A percentile compares a stretch with the other conserved stretches of the same genome.
Conservation (phyloP, 768 basidiomycete genomes). For the Symmetrospora coprosmae region DNA sequence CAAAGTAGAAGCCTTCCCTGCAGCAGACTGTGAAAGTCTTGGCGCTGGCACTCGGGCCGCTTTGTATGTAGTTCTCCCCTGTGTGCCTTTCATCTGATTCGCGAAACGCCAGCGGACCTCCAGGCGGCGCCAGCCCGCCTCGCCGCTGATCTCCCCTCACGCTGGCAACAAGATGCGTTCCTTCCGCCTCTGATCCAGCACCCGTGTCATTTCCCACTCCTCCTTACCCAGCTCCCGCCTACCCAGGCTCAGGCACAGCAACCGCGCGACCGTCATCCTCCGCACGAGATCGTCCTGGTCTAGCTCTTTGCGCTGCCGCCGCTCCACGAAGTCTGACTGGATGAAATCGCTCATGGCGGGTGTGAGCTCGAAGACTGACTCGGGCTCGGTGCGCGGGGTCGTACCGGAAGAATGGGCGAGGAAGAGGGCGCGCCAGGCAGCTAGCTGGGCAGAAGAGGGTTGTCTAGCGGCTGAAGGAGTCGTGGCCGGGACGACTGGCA, state of each 20-base stretch:
- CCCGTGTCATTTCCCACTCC: conserved; percentile 28
- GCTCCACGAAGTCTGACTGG: conserved; percentile 32
- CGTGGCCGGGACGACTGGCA: conserved; percentile 26
- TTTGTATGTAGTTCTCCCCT: not conserved
- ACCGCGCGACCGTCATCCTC: conserved; percentile 32
- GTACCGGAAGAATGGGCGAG: not conserved
- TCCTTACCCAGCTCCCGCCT: conserved; percentile 20
- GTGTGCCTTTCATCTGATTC: no score
- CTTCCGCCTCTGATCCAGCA: conserved; percentile 31
- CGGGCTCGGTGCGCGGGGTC: conserved; percentile 22
- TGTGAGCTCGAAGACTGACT: not conserved
- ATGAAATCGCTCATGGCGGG: conserved; percentile 8
- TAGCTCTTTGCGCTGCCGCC: conserved; percentile 27
- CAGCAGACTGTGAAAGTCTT: not conserved
- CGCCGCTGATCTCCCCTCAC: no score
- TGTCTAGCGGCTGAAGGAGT: not conserved
- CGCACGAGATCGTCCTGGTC: conserved; percentile 33
- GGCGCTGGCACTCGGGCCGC: not conserved
- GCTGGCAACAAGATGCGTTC: not conserved
- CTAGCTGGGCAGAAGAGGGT: conserved; percentile 19
- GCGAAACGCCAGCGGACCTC: no score
- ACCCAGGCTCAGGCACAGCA: conserved; percentile 30
- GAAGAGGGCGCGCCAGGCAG: conserved; percentile 28
- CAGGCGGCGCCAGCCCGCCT: no score
- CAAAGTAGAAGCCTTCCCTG: not conserved